Conservation (phyloP, 257 asterid genomes). For the Solanum gandarillasii region DNA sequence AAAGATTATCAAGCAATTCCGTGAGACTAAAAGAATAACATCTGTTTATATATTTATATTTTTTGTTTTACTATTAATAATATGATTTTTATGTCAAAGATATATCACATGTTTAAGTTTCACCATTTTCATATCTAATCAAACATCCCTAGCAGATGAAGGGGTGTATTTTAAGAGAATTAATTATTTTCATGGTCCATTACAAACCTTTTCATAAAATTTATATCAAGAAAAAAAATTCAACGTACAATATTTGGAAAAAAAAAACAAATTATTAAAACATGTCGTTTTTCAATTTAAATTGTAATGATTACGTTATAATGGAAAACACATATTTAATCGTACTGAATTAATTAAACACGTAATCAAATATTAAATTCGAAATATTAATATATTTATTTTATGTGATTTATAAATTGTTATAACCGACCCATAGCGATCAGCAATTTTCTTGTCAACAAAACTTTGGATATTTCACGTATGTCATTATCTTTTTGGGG, state of each 20-base stretch:
- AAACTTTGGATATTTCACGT: neutral
- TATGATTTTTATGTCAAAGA: no score
- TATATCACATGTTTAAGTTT: no score
- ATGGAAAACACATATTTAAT: no score
- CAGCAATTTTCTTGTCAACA: neutral
- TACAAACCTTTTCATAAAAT: neutral
- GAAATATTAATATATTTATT: neutral
- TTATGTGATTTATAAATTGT: neutral
- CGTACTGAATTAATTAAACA: neutral
- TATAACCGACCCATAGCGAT: neutral
- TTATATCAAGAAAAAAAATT: neutral
- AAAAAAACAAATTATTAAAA: neutral
- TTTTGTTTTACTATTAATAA: no score
- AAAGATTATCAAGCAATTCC: neutral
- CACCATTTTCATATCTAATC: neutral
- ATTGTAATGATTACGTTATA: neutral
- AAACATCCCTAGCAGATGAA: neutral
- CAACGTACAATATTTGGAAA: neutral
- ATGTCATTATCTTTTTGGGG: neutral
- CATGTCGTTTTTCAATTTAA: neutral
- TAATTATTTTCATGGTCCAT: neutral
- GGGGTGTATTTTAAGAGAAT: neutral
- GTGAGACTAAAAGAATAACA: no score
- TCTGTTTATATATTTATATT: no score
- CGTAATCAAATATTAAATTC: neutral